Evolutionary conservation across 140 eudicot species (phyloP), one percentile per base, ranked within the genome.

Genomic region (Bidens hawaiensis): DNA sequence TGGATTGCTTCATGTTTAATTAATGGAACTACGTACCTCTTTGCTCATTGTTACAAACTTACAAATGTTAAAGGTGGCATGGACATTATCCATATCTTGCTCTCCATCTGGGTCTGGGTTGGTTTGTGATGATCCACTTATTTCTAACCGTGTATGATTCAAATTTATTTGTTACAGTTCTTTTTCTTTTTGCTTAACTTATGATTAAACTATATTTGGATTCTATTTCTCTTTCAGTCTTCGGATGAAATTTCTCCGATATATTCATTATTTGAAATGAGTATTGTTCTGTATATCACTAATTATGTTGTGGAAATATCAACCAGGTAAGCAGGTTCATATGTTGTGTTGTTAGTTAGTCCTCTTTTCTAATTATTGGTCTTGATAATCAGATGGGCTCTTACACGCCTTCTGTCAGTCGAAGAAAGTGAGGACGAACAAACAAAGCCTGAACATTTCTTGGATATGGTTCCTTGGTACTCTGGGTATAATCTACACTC

Each of bases 401-500:
- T 83, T 65, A 79, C 94, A 30, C 95, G 81, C 64, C 95, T 95
- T 67, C 53, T 78, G 49, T 79, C 97, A 60, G 83, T 83, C 13
- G 74, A 86, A 71, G 87, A 83, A 73, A 74, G 48, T 40, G 95
- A 86, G 72, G 80, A 79, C 63, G 78, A 79, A 78, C 86, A 85
- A 23, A 70, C 65, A 89, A 81, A 85, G 64, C 97, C 90, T 49
- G 83, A 81, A 3, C n/a, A n/a, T n/a, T 90, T 90, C 54, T 69
- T 86, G 75, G 97, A 90, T 64, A 90, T 90, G 97, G 97, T 90
- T 79, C 97, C 97, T 71, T 90, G 97, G 97, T 90, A 90, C 68
- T 90, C 97, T 0, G 97, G 97, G 97, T 86, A 86, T 59, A 55
- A n/a, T 28, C 21, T 27, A 16, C 60, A 21, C 40, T 64, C 40